phyloP scores from a whole-genome alignment of 495 filamentous ascomycete species.

The Penicillium roqueforti region DNA sequence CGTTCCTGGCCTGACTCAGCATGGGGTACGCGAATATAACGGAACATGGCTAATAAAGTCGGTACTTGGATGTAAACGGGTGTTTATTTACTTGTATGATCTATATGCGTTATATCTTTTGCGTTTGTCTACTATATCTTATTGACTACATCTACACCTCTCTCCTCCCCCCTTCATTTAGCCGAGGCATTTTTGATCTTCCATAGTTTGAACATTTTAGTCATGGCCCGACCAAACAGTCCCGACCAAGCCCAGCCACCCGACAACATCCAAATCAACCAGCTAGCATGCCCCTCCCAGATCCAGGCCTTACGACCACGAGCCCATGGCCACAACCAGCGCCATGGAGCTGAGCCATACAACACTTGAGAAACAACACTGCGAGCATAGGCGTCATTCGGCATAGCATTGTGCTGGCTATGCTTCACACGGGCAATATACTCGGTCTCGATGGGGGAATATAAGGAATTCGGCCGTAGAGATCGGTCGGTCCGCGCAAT shows the following conservation, averaged over 20 bases:
- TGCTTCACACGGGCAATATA: slow-evolving; percentile 51
- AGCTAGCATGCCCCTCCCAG: slow-evolving; percentile 53
- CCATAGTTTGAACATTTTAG: slow-evolving; percentile 46
- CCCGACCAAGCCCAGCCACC: slow-evolving; percentile 43
- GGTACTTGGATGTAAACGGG: too few relatives aligned
- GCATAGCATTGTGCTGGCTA: slow-evolving; percentile 55
- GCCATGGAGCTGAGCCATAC: slow-evolving; percentile 40
- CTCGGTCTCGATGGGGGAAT: slow-evolving; percentile 46
- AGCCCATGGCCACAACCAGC: slow-evolving; percentile 47
- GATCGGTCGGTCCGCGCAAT: slow-evolving; percentile 51
- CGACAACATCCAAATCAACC: slow-evolving; percentile 43
- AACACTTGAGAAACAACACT: slow-evolving; percentile 54
- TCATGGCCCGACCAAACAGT: slow-evolving; percentile 37
- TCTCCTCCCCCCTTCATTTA: slow-evolving; percentile 8
- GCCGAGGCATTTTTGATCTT: slow-evolving; percentile 23
- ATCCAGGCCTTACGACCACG: slow-evolving; percentile 43
- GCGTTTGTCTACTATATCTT: too few relatives aligned
- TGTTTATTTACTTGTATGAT: too few relatives aligned
- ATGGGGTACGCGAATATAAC: slow-evolving; percentile 25
- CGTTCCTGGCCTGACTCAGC: slow-evolving; percentile 25
- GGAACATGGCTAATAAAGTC: slow-evolving; percentile 14
- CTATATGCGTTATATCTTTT: too few relatives aligned
- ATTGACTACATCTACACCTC: not conserved
- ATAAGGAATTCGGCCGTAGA: slow-evolving; percentile 48
- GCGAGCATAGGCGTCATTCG: slow-evolving; percentile 49